Evolutionary conservation across 768 basidiomycete species (phyloP).

Genomic region (Pilatotrama ljubarskyi): DNA sequence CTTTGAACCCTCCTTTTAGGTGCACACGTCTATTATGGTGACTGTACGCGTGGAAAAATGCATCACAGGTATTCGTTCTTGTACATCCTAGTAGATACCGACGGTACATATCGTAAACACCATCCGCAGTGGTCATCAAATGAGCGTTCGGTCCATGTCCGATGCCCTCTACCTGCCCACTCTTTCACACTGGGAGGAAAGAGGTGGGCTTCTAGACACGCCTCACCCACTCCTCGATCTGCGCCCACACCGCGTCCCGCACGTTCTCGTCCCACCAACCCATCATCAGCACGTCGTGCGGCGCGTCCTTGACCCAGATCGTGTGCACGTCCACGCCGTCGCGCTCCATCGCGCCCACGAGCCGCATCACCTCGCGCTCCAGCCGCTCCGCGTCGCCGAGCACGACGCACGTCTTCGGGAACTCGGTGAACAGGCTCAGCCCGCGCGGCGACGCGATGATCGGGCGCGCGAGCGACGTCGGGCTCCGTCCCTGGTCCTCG

Average conservation of each 20-base stretch:
- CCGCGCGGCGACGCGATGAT: conserved; percentile 34
- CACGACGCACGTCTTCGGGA: conserved; percentile 46
- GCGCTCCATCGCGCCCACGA: conserved; percentile 36
- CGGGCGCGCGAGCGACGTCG: conserved; percentile 29
- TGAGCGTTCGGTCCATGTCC: too few species aligned
- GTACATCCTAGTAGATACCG: too few species aligned
- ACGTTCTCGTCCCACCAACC: conserved; percentile 47
- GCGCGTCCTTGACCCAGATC: conserved; percentile 31
- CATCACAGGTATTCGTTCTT: too few species aligned
- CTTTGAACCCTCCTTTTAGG: too few species aligned
- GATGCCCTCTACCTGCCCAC: too few species aligned
- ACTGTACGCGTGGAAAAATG: too few species aligned
- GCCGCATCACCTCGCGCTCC: conserved; percentile 46
- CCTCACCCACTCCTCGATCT: conserved; percentile 37
- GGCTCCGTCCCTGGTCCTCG: conserved; percentile 25
- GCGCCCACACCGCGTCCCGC: conserved; percentile 39
- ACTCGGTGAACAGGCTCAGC: conserved; percentile 45
- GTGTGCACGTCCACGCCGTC: conserved; percentile 29
- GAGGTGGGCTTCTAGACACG: background rate
- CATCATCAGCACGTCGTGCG: conserved; percentile 48
- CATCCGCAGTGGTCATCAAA: too few species aligned
- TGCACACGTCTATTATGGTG: too few species aligned
- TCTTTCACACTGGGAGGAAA: too few species aligned
- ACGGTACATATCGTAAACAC: too few species aligned
- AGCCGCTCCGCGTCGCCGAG: conserved; percentile 54